Evolutionary conservation across 108 stramenopile genomes (phyloP).

Genomic region (Pseudonitzschia pungens): DNA sequence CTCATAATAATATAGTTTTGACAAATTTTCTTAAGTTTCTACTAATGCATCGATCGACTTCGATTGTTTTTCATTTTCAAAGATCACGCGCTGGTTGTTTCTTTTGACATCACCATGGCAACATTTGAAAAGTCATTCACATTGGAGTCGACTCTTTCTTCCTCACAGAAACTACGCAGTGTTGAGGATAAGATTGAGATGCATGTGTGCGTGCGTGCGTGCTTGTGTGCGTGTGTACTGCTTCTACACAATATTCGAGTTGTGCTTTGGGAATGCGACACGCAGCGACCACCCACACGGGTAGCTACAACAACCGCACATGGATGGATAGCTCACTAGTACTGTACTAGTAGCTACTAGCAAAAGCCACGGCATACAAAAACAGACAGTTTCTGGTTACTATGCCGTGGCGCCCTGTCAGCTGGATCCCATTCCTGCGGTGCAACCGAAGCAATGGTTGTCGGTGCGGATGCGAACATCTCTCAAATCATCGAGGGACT

Average conservation of each 20-base stretch:
- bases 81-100: too few relatives aligned
- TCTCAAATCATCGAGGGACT: constrained; percentile 73
- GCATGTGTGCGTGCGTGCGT: background rate
- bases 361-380: background rate
- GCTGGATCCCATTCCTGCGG: constrained; percentile 90
- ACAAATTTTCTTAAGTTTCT: background rate
- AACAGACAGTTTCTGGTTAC: constrained; percentile 9
- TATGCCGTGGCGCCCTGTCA: constrained; percentile 84
- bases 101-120: background rate
- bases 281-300: too few relatives aligned
- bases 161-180: too few relatives aligned
- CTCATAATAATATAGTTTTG: too few relatives aligned
- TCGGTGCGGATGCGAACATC: constrained; percentile 76
- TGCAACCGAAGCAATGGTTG: constrained; percentile 98
- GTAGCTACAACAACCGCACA: too few relatives aligned
- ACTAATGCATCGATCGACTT: background rate
- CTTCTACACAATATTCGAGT: too few relatives aligned
- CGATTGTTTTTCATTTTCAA: background rate
- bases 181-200: background rate
- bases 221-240: too few relatives aligned
- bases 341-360: too few relatives aligned
- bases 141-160: background rate
- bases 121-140: constrained; percentile 3
- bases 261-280: too few relatives aligned
- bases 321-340: background rate